These are phyloP conservation scores for Acarospora socialis DNA, from an alignment of 2,329 filamentous ascomycete species.

Conservation along the genomic window DNA sequence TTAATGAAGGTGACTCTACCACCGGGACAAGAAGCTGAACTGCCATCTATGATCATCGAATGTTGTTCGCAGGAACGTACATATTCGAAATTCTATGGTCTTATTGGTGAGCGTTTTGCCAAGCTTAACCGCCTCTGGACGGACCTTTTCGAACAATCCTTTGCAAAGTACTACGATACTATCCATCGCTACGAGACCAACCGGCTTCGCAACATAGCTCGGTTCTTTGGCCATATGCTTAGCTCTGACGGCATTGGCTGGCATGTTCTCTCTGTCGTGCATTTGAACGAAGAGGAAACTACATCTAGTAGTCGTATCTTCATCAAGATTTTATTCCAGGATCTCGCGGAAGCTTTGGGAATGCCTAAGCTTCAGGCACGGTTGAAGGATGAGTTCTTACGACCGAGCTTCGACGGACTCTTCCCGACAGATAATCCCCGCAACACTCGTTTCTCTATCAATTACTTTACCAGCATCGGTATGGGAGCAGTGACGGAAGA, in stretches of 20 bases:
- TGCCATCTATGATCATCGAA: conserved; percentile 94
- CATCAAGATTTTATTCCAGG: conserved; percentile 94
- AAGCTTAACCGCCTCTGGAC: conserved; percentile 93
- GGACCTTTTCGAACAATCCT: conserved; percentile 79
- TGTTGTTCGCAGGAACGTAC: conserved; percentile 94
- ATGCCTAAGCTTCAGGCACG: conserved; percentile 64
- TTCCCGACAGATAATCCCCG: conserved; percentile 82
- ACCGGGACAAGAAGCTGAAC: conserved; percentile 69
- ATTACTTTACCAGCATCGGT: conserved; percentile 96
- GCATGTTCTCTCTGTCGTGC: conserved; percentile 74
- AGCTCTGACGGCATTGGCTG: conserved; percentile 80
- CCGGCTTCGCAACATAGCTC: conserved; percentile 81
- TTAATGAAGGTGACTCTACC: conserved; percentile 88
- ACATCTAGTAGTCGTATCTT: conserved; percentile 95
- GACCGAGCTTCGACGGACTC: conserved; percentile 65
- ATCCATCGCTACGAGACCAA: conserved; percentile 97
- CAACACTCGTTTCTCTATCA: conserved; percentile 93
- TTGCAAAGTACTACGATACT: conserved; percentile 88
- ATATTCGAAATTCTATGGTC: conserved; percentile 92
- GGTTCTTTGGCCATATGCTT: conserved; percentile 86
- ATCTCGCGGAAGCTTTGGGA: conserved; percentile 74
- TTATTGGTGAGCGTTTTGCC: conserved; percentile 87
- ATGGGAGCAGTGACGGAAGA: conserved; percentile 91
- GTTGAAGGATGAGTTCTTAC: conserved; percentile 63
- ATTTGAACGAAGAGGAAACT: conserved; percentile 91